Percentiles rank a stretch among this genome's conserved stretches.
Conservation (phyloP, 805 yeast genomes). For the Metschnikowia bowlesiae region DNA sequence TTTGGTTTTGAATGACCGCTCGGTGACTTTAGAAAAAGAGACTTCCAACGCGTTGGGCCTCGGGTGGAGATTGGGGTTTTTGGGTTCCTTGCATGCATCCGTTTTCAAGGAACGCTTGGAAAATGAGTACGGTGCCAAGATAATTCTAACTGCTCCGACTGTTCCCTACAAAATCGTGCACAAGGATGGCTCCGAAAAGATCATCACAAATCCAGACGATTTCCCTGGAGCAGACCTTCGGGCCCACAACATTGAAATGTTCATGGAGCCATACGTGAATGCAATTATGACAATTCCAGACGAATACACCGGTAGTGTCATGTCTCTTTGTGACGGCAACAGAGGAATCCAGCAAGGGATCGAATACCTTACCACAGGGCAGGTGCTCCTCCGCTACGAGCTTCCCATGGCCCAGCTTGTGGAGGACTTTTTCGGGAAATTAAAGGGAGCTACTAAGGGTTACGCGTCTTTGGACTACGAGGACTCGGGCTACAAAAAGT, state of each 20-base stretch:
- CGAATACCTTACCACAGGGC: slow-evolving; percentile 72
- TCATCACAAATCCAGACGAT: slow-evolving; percentile 86
- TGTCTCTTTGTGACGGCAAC: slow-evolving; percentile 77
- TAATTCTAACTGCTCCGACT: slow-evolving; percentile 91
- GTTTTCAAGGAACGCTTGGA: slow-evolving; percentile 90
- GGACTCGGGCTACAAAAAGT: slow-evolving; percentile 78
- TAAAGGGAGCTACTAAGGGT: slow-evolving; percentile 86
- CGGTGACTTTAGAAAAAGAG: slow-evolving; percentile 84
- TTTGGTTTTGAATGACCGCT: slow-evolving; percentile 84
- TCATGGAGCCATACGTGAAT: slow-evolving; percentile 84
- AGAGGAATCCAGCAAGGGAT: slow-evolving; percentile 81
- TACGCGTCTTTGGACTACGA: slow-evolving; percentile 94
- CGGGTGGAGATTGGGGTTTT: slow-evolving; percentile 95
- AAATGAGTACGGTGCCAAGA: slow-evolving; percentile 88
- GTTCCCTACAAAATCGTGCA: slow-evolving; percentile 84
- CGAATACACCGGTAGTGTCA: slow-evolving; percentile 83
- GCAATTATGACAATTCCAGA: slow-evolving; percentile 88
- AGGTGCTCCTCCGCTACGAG: slow-evolving; percentile 72
- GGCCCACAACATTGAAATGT: slow-evolving; percentile 44
- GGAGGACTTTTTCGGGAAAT: slow-evolving; percentile 91
- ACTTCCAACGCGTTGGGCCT: slow-evolving; percentile 93
- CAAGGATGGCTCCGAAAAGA: slow-evolving; percentile 56
- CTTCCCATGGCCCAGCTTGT: slow-evolving; percentile 86
- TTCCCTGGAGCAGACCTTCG: slow-evolving; percentile 64
- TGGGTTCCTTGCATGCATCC: slow-evolving; percentile 92